phyloP scores from a whole-genome alignment of 768 basidiomycete species.

The Fistulinella prunicolor region DNA sequence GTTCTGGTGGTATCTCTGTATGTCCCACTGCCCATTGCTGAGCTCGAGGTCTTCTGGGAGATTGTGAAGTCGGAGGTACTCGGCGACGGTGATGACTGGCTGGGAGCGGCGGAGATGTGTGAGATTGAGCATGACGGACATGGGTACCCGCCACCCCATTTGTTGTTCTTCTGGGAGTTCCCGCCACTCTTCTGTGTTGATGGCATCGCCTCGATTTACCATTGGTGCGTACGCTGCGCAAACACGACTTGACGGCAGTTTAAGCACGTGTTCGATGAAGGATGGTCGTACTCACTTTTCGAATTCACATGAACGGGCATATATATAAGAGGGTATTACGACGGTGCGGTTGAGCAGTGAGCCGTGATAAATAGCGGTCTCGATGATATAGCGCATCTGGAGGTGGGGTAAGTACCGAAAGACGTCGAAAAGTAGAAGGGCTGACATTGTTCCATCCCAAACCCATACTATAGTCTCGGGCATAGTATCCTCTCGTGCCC shows the following conservation, averaged over 20 bases:
- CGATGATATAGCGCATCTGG: slow-evolving; percentile 49
- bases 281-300: slow-evolving; percentile 15
- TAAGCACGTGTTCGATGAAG: background rate
- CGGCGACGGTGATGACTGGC: slow-evolving; percentile 40
- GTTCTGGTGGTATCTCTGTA: slow-evolving; percentile 31
- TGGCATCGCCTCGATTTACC: slow-evolving; percentile 44
- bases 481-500: slow-evolving; percentile 42
- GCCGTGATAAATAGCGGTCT: slow-evolving; percentile 44
- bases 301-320: slow-evolving; percentile 44
- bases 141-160: slow-evolving; percentile 36
- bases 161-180: slow-evolving; percentile 35
- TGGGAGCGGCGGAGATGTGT: slow-evolving; percentile 37
- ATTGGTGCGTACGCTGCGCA: slow-evolving; percentile 42
- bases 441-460: slow-evolving; percentile 50
- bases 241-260: slow-evolving; percentile 22
- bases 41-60: slow-evolving; percentile 34
- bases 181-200: slow-evolving; percentile 42
- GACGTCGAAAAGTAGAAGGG: background rate
- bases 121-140: slow-evolving; percentile 41
- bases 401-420: slow-evolving; percentile 1
- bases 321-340: slow-evolving; percentile 44
- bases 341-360: slow-evolving; percentile 41
- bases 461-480: slow-evolving; percentile 42
- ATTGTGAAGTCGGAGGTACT: slow-evolving; percentile 42
- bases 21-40: slow-evolving; percentile 39